Percentiles rank a stretch among this genome's conserved stretches.
Conservation (phyloP, 192 early-diverging fungal species). For the Backusella circina region DNA sequence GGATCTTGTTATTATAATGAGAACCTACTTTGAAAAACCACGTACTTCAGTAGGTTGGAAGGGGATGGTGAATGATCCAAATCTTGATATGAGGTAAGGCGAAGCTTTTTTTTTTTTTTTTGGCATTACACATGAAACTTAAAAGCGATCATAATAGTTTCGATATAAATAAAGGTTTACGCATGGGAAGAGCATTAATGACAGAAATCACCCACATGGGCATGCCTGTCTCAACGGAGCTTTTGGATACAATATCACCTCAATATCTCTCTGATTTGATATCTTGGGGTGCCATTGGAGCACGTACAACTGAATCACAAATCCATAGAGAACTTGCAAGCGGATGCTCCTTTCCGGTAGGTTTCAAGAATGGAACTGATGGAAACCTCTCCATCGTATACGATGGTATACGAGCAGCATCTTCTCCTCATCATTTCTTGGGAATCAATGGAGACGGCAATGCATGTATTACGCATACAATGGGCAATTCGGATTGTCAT, state of each 20-base stretch:
- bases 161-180: constrained; percentile 95
- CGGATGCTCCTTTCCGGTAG: constrained; percentile 93
- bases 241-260: constrained; percentile 93
- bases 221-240: constrained; percentile 83
- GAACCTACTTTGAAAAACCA: constrained; percentile 98
- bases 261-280: constrained; percentile 92
- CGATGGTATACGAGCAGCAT: constrained; percentile 68
- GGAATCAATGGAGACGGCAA: constrained; percentile 92
- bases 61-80: constrained; percentile 80
- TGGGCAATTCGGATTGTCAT: constrained; percentile 80
- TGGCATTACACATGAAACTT: background rate
- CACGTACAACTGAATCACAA: constrained; percentile 93
- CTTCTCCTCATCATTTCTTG: constrained; percentile 84
- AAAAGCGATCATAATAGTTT: constrained; percentile 46
- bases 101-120: background rate
- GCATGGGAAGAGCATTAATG: constrained; percentile 78
- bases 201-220: constrained; percentile 78
- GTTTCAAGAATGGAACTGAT: constrained; percentile 98
- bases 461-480: constrained; percentile 81
- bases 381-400: constrained; percentile 76
- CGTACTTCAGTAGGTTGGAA: constrained; percentile 93
- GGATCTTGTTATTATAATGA: constrained; percentile 89
- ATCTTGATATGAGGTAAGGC: constrained; percentile 54
- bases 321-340: constrained; percentile 92
- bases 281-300: constrained; percentile 97